Evolutionary conservation across 2,329 filamentous ascomycete species (phyloP).

Genomic region (Pseudocercospora eumusae): DNA sequence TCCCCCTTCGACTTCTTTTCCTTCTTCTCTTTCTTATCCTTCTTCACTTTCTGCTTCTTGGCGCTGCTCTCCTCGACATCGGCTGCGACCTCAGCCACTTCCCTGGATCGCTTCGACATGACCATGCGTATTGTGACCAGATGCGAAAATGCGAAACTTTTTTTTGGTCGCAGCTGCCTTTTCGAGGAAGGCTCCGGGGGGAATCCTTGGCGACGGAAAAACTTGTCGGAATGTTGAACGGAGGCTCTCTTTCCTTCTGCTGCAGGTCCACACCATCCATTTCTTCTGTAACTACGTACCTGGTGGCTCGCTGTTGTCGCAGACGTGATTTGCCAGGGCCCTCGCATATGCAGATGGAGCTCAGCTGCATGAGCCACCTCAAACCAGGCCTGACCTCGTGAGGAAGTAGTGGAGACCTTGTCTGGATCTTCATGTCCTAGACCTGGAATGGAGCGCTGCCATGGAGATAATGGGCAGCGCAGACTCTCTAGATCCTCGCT

Average conservation of each 20-base stretch:
- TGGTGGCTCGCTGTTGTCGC: not conserved
- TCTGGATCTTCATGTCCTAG: not conserved
- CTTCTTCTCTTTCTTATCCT: slow-evolving; percentile 31
- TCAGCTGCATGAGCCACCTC: not conserved
- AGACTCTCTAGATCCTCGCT: not conserved
- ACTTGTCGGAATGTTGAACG: not conserved
- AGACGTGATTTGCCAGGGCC: not conserved
- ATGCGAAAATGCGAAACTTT: slow-evolving; percentile 10
- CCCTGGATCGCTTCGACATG: slow-evolving; percentile 37
- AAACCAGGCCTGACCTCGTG: not conserved
- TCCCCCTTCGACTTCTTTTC: slow-evolving; percentile 20
- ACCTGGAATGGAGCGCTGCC: slow-evolving; percentile 1
- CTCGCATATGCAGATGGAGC: not conserved
- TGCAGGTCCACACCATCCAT: slow-evolving; percentile 1
- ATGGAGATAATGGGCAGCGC: not conserved
- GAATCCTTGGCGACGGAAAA: slow-evolving; percentile 7
- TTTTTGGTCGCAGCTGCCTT: slow-evolving; percentile 13
- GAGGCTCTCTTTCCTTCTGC: not conserved
- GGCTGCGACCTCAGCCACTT: slow-evolving; percentile 28
- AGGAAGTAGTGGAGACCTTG: slow-evolving; percentile 4
- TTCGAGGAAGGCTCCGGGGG: not conserved
- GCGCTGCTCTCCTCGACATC: slow-evolving; percentile 24
- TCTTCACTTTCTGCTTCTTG: slow-evolving; percentile 36
- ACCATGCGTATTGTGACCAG: not conserved
- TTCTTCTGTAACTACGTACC: slow-evolving; percentile 8